phyloP scores from a whole-genome alignment of 164 flowering plant genomes.

The Nymphaea colorata region DNA sequence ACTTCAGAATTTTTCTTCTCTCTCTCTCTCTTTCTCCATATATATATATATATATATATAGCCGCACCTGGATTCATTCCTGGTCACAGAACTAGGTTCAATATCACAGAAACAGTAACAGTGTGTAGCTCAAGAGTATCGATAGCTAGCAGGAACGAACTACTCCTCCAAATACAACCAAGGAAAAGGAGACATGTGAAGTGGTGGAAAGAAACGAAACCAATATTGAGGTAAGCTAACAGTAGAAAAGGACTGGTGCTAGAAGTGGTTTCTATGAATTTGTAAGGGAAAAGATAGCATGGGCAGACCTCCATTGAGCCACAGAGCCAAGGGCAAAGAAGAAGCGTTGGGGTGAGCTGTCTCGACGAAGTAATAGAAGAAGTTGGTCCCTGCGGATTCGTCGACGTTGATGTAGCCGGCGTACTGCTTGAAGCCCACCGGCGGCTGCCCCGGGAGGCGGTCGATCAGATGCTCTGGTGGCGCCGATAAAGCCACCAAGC shows the following conservation, averaged over 20 bases:
- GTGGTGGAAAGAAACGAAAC: neutral
- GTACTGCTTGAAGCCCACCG: conserved; percentile 2
- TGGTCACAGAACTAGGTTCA: too few species aligned
- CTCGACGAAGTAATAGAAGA: conserved; percentile 6
- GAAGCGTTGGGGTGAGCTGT: conserved; percentile 1
- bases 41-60: too few species aligned
- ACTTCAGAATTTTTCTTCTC: too few species aligned
- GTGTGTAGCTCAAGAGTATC: too few species aligned
- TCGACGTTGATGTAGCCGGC: conserved; percentile 5
- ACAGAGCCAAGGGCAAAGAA: neutral
- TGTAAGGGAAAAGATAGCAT: neutral
- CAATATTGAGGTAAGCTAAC: neutral
- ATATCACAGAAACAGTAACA: too few species aligned
- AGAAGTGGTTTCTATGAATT: neutral
- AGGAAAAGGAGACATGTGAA: neutral
- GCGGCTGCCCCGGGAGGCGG: conserved; percentile 1
- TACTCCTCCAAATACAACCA: neutral
- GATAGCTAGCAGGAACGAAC: too few species aligned
- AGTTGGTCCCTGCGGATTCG: conserved; percentile 5
- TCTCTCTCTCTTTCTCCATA: too few species aligned
- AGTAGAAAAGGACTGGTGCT: neutral
- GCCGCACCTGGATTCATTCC: too few species aligned
- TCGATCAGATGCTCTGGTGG: neutral
- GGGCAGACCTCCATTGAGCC: conserved; percentile 4
- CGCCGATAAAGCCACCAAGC: neutral